phyloP scores from a whole-genome alignment of 2,329 filamentous ascomycete genomes.

The Talaromyces sp. region DNA sequence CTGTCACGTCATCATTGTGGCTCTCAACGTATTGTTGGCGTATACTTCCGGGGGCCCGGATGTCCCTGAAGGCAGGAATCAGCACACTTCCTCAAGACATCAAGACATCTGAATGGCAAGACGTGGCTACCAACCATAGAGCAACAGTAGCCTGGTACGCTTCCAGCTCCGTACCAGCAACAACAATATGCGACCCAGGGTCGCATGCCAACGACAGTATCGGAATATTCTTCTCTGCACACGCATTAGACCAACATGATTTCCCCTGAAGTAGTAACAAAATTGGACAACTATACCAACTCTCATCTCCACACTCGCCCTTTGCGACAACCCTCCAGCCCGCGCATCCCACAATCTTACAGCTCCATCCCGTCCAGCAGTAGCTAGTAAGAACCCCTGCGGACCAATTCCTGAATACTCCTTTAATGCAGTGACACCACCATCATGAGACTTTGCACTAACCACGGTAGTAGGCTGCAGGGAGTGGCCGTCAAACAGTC shows the following conservation, averaged over 20 bases:
- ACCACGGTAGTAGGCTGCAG: conserved; percentile 32
- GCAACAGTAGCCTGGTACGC: conserved; percentile 42
- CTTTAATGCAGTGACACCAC: conserved; percentile 40
- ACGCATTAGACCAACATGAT: not conserved
- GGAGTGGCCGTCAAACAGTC: conserved; percentile 38
- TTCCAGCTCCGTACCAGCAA: conserved; percentile 55
- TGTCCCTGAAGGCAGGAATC: conserved; percentile 39
- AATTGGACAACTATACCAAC: conserved; percentile 27
- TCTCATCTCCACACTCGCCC: conserved; percentile 33
- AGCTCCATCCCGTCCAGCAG: conserved; percentile 41
- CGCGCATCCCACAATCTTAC: conserved; percentile 44
- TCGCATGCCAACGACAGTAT: conserved; percentile 54
- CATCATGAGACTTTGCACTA: conserved; percentile 31
- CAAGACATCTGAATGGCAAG: not conserved
- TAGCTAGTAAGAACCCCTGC: conserved; percentile 30
- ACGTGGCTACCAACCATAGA: conserved; percentile 40
- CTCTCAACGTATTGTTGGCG: conserved; percentile 45
- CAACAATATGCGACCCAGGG: conserved; percentile 47
- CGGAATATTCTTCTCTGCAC: conserved; percentile 47
- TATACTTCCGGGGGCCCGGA: conserved; percentile 36
- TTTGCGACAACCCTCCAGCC: conserved; percentile 25
- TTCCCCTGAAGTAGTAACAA: not conserved
- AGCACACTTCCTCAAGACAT: conserved; percentile 18
- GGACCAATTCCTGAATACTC: conserved; percentile 26
- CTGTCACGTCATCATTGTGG: conserved; percentile 59